phyloP scores from a whole-genome alignment of 345 rosid genomes.

The Noccaea caerulescens region DNA sequence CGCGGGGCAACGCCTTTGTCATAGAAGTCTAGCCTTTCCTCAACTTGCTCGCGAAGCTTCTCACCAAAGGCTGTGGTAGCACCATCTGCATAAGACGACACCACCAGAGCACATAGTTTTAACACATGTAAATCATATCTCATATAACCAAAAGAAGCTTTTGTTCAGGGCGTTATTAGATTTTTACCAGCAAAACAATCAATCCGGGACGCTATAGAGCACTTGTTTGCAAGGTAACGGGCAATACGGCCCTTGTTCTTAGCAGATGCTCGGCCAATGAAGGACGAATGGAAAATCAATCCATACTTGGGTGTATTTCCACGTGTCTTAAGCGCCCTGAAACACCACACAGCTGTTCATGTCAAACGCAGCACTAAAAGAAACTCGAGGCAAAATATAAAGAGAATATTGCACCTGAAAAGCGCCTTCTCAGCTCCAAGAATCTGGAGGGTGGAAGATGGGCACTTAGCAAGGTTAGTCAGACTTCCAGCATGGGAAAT shows the following conservation, averaged over 20 bases:
- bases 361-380: not conserved
- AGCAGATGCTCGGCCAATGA: slow-evolving; percentile 94
- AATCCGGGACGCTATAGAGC: slow-evolving; percentile 96
- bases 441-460: slow-evolving; percentile 98
- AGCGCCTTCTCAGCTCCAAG: slow-evolving; percentile 98
- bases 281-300: slow-evolving; percentile 92
- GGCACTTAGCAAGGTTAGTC: slow-evolving; percentile 94
- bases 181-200: slow-evolving; percentile 90
- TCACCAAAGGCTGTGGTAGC: slow-evolving; percentile 75
- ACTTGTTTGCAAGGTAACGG: slow-evolving; percentile 94
- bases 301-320: slow-evolving; percentile 99
- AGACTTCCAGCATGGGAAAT: slow-evolving; percentile 99
- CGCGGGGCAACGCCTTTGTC: slow-evolving; percentile 98
- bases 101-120: not conserved
- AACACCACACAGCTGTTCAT: not conserved
- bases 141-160: not conserved
- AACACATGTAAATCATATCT: not conserved
- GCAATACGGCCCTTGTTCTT: slow-evolving; percentile 98
- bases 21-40: slow-evolving; percentile 89
- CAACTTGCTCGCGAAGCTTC: slow-evolving; percentile 95
- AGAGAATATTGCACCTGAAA: slow-evolving; percentile 65
- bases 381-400: not conserved
- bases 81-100: slow-evolving; percentile 50
- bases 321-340: slow-evolving; percentile 89
- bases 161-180: not conserved